Conservation (phyloP, 2,329 filamentous ascomycete genomes). For the Xylaria sp. region DNA sequence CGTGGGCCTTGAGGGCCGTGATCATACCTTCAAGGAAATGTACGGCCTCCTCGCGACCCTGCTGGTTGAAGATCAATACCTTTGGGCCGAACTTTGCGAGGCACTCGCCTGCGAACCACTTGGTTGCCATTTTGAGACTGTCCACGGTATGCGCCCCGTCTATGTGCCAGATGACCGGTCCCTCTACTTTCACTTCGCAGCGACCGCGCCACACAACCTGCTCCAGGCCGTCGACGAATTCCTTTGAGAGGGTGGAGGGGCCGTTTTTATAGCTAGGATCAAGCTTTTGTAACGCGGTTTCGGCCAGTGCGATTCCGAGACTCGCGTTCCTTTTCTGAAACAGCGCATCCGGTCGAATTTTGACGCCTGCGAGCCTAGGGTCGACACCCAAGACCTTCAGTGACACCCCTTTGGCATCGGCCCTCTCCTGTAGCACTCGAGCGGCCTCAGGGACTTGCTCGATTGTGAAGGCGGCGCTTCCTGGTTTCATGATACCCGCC, state of each 20-base stretch:
- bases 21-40: constrained; percentile 64
- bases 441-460: constrained; percentile 60
- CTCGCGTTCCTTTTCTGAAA: constrained; percentile 70
- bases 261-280: constrained; percentile 49
- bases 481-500: constrained; percentile 74
- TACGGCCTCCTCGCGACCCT: constrained; percentile 65
- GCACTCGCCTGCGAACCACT: constrained; percentile 77
- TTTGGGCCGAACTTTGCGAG: constrained; percentile 47
- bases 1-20: constrained; percentile 50
- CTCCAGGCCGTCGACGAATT: constrained; percentile 79
- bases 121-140: constrained; percentile 82
- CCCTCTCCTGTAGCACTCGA: constrained; percentile 61
- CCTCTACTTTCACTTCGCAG: constrained; percentile 71
- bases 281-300: constrained; percentile 60
- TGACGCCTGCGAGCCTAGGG: constrained; percentile 57
- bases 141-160: constrained; percentile 95
- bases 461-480: constrained; percentile 67
- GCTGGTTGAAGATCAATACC: constrained; percentile 89
- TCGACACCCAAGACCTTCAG: constrained; percentile 61
- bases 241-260: constrained; percentile 60
- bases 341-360: constrained; percentile 62
- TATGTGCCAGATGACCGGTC: constrained; percentile 79
- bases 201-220: constrained; percentile 81
- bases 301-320: constrained; percentile 62
- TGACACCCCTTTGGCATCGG: constrained; percentile 62